Percentiles rank a stretch among this genome's conserved stretches.
Evolutionary conservation across 2,329 filamentous ascomycete genomes (phyloP).

Genomic region (Amauroascus niger): DNA sequence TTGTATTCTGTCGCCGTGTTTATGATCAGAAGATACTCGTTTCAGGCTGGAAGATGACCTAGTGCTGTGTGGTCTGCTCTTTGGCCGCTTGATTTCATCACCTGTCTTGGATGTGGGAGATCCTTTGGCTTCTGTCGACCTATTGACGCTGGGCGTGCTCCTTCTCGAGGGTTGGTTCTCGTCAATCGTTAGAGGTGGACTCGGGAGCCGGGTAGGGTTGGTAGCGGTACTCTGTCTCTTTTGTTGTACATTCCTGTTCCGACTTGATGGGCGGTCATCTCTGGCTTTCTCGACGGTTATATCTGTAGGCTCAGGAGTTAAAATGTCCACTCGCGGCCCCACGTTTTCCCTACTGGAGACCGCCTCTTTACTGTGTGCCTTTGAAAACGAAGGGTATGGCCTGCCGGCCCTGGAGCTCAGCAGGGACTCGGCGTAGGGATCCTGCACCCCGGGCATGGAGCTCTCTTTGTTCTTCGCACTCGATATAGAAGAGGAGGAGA

Average conservation of each 20-base stretch:
- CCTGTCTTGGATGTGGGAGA: slow-evolving; percentile 4
- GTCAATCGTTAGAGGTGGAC: slow-evolving; percentile 39
- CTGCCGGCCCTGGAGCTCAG: slow-evolving; percentile 43
- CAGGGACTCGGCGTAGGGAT: slow-evolving; percentile 25
- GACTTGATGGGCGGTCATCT: slow-evolving; percentile 16
- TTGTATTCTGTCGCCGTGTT: slow-evolving; percentile 28
- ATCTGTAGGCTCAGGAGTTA: slow-evolving; percentile 63
- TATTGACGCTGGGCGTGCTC: slow-evolving; percentile 28
- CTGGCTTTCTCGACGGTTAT: slow-evolving; percentile 39
- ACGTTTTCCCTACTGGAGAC: slow-evolving; percentile 55
- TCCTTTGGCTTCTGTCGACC: slow-evolving; percentile 25
- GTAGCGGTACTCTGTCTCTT: slow-evolving; percentile 20
- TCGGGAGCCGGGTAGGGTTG: slow-evolving; percentile 32
- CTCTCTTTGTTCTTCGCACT: slow-evolving; percentile 11
- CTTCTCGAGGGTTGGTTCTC: slow-evolving; percentile 31
- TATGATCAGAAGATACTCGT: slow-evolving; percentile 31
- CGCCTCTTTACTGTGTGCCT: slow-evolving; percentile 82
- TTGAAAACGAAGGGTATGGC: slow-evolving; percentile 77
- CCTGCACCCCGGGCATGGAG: slow-evolving; percentile 16
- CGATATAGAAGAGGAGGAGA: slow-evolving; percentile 16
- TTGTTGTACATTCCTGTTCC: slow-evolving; percentile 18
- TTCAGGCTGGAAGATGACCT: slow-evolving; percentile 36
- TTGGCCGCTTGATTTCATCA: slow-evolving; percentile 29
- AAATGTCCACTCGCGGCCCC: slow-evolving; percentile 27
- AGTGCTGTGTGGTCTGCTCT: slow-evolving; percentile 30